Evolutionary conservation across 805 yeast genomes (phyloP), one percentile per base, ranked within the genome.

Genomic region (Saturnispora sanitii): DNA sequence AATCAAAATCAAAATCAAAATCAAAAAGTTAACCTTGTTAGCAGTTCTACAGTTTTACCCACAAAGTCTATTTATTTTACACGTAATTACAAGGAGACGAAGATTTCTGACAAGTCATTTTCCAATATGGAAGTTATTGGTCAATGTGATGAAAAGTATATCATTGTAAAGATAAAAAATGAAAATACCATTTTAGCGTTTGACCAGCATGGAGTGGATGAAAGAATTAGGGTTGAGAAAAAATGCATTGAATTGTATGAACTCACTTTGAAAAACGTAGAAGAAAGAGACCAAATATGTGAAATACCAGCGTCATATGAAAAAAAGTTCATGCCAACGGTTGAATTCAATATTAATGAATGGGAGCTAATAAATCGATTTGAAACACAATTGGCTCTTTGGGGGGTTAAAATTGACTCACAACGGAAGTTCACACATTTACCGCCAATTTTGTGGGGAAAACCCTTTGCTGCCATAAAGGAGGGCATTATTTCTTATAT

Each of bases 171-270:
- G 19, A 16, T 49, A 6, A 40, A 38, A 12, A 19, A 33, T 11
- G 17, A 16, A n/a, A n/a, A n/a, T n/a, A n/a, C n/a, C 6, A 26
- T 45, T 13, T 55, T 73, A 17, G 58, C 74, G 1, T 50, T 82
- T 4, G 95, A 86, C 53, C 95, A 85, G 51, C 95, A 86, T 62
- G 95, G 95, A 0, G 75, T 80, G 40, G 94, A 82, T 58, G 95
- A 86, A 53, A 58, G 95, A 41, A 65, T 82, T 0, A 64, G 65
- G 35, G 70, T 81, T 2, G 95, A 86, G 49, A 38, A 44, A 1
- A 50, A 69, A 11, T 58, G 74, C n/a, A 46, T 54, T 26, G 65
- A 64, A 3, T 62, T 66, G 40, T 50, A 73, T 3, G 33, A 44
- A 5, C 8, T 4, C 4, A 11, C 21, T 6, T 12, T 9, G 13